A percentile compares a stretch with the other conserved stretches of the same genome.
Conservation (phyloP, 176 grass and related monocot species). For the Lolium multiflorum region DNA sequence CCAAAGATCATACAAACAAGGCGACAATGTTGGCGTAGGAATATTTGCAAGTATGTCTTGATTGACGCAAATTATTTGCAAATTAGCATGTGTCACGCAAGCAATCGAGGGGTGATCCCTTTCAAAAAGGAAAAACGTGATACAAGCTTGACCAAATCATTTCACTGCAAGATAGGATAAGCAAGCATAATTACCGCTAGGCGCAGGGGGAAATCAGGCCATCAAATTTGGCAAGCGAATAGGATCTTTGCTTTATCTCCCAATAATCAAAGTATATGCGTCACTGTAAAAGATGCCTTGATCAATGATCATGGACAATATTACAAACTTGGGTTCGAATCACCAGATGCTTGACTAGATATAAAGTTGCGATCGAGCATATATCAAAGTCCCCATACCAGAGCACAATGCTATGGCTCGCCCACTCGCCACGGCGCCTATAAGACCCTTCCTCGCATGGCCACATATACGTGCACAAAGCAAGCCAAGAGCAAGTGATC, state of each 20-base stretch:
- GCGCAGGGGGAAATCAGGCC: not conserved
- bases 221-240: slow-evolving; percentile 17
- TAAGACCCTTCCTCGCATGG: not conserved
- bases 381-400: not conserved
- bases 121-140: not conserved
- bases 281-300: not conserved
- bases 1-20: too few relatives aligned
- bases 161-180: slow-evolving; percentile 18
- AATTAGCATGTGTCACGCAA: too few relatives aligned
- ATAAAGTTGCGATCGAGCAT: slow-evolving; percentile 23
- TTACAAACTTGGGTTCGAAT: not conserved
- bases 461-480: not conserved
- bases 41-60: too few relatives aligned
- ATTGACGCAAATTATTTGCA: too few relatives aligned
- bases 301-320: not conserved
- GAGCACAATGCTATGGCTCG: slow-evolving; percentile 8
- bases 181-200: not conserved
- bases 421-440: not conserved
- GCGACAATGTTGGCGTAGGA: too few relatives aligned
- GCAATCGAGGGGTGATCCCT: not conserved
- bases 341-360: slow-evolving; percentile 17
- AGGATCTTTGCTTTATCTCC: slow-evolving; percentile 5
- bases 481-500: not conserved
- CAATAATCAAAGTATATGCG: not conserved
- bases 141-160: not conserved